Conservation (phyloP, 1,284 basidiomycete genomes). For the Pseudozyma flocculosa region DNA sequence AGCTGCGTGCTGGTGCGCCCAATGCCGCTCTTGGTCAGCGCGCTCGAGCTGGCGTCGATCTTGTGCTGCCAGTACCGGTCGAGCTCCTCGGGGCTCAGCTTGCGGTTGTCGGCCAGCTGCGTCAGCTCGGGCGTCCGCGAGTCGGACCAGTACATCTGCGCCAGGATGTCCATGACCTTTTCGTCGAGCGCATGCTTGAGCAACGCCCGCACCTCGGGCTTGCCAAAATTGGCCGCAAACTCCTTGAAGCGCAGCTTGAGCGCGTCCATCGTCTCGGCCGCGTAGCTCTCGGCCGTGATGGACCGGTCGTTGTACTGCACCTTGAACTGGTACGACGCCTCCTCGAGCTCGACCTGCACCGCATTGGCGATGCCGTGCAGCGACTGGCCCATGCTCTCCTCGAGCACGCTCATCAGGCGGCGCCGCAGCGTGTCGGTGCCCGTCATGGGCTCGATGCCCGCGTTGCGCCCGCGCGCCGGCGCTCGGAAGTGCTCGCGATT, state of each 20-base stretch:
- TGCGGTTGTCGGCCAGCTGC: conserved; percentile 70
- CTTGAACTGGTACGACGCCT: conserved; percentile 97
- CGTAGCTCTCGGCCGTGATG: conserved; percentile 92
- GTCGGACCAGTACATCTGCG: conserved; percentile 96
- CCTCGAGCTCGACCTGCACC: conserved; percentile 93
- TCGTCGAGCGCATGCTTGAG: conserved; percentile 92
- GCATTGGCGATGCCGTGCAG: conserved; percentile 93
- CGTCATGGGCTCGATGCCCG: conserved; percentile 64
- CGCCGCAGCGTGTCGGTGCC: conserved; percentile 86
- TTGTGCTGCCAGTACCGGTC: conserved; percentile 96
- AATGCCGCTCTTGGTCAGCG: conserved; percentile 94
- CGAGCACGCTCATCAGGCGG: conserved; percentile 91
- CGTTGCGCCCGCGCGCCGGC: conserved; percentile 62
- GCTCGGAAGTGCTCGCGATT: conserved; percentile 70
- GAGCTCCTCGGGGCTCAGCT: conserved; percentile 69
- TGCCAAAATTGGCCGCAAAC: conserved; percentile 79
- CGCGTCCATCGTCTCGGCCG: conserved; percentile 91
- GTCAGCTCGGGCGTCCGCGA: conserved; percentile 75
- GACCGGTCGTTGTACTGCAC: conserved; percentile 98
- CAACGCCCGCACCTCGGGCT: conserved; percentile 81
- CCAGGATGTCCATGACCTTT: conserved; percentile 92
- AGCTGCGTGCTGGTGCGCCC: conserved; percentile 88
- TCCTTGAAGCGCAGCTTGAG: conserved; percentile 90
- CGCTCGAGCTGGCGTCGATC: conserved; percentile 83
- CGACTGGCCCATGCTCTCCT: conserved; percentile 93